Conservation (phyloP, 306 rosid species). For the Medicago truncatula region MtrunA17r5.0-ANR NC_053042.1:51991501-51992000, state of each 20-base stretch:
- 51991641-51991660: constrained; percentile 10
- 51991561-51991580: not conserved
- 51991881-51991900: not conserved
- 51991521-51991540: not conserved
- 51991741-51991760: constrained; percentile 38
- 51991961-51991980: constrained; percentile 66
- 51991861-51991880: constrained; percentile 19
- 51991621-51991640: constrained; percentile 5
- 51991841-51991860: not conserved
- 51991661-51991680: constrained; percentile 27
- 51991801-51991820: not conserved
- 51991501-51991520: not conserved
- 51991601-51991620: constrained; percentile 38
- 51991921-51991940: constrained; percentile 52
- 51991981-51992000: constrained; percentile 41
- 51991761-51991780: constrained; percentile 10
- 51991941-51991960: constrained; percentile 41
- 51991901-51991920: constrained; percentile 35
- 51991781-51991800: constrained; percentile 7
- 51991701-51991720: constrained; percentile 39
- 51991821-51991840: constrained; percentile 9
- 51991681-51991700: constrained; percentile 2
- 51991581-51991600: not conserved
- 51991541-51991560: not conserved
- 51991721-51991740: constrained; percentile 6